Conservation (phyloP, 2,329 filamentous ascomycete species). For the Talaromyces albobiverticillius region DNA sequence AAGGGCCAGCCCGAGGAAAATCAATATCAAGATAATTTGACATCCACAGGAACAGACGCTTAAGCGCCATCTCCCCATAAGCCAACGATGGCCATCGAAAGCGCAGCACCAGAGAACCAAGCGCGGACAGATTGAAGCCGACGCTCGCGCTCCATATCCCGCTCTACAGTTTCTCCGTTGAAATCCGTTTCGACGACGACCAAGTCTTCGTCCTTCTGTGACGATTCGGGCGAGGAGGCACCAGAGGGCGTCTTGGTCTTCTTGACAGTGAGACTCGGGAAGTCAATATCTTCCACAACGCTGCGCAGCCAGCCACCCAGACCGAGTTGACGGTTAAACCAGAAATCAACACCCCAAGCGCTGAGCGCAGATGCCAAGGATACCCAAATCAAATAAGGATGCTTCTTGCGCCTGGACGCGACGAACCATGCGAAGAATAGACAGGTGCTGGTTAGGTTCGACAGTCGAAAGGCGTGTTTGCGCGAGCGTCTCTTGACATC, state of each 20-base stretch:
- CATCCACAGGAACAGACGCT: constrained; percentile 8
- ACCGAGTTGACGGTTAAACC: constrained; percentile 66
- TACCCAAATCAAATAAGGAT: constrained; percentile 90
- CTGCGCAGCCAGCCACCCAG: constrained; percentile 33
- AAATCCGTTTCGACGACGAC: constrained; percentile 39
- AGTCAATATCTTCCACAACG: constrained; percentile 44
- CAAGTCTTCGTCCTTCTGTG: constrained; percentile 37
- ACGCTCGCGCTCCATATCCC: constrained; percentile 42
- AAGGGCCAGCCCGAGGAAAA: constrained; percentile 14
- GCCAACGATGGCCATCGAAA: constrained; percentile 47
- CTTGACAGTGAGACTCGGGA: constrained; percentile 18
- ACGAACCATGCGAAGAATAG: constrained; percentile 75
- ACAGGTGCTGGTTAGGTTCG: constrained; percentile 65
- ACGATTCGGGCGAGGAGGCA: constrained; percentile 21
- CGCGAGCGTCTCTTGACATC: constrained; percentile 63
- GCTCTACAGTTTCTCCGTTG: constrained; percentile 46
- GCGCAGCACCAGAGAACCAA: constrained; percentile 40
- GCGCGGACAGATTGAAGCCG: constrained; percentile 36
- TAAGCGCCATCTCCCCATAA: constrained; percentile 46
- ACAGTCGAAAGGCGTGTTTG: constrained; percentile 64
- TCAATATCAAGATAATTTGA: too few relatives aligned
- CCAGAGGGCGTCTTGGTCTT: constrained; percentile 16
- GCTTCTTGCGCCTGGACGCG: constrained; percentile 70
- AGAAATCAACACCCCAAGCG: constrained; percentile 61
- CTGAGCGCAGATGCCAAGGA: constrained; percentile 57